Conservation (phyloP, 1,139 yeast genomes). For the Casaregolazyma lundiana region DNA sequence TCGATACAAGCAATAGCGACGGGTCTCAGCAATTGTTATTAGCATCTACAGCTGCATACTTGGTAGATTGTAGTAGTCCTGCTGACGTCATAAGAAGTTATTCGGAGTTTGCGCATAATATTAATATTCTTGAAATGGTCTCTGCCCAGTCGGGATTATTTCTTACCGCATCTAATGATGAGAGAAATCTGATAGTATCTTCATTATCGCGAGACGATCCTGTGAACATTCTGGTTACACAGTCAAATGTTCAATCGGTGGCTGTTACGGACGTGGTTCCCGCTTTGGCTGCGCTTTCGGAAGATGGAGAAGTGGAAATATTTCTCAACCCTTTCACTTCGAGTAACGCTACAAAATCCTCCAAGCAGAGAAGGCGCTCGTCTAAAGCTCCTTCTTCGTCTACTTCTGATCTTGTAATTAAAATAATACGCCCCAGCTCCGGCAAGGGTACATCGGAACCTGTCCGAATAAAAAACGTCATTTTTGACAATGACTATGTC, state of each 20-base stretch:
- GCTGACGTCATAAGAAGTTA: conserved; percentile 19
- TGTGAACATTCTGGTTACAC: conserved; percentile 58
- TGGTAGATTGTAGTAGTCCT: conserved; percentile 39
- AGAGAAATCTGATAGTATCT: conserved; percentile 72
- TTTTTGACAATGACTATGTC: conserved; percentile 41
- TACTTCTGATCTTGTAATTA: conserved; percentile 23
- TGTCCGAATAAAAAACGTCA: conserved; percentile 41
- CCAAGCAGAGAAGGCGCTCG: conserved; percentile 9
- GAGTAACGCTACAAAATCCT: not conserved
- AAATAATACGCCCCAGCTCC: conserved; percentile 26
- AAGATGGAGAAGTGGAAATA: conserved; percentile 59
- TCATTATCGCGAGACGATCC: conserved; percentile 41
- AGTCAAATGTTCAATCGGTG: conserved; percentile 52
- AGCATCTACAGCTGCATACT: conserved; percentile 60
- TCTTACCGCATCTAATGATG: conserved; percentile 55
- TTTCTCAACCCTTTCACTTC: conserved; percentile 50
- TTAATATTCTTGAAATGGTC: conserved; percentile 16
- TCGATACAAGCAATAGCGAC: conserved; percentile 38
- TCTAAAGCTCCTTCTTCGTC: conserved; percentile 18
- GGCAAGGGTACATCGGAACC: conserved; percentile 34
- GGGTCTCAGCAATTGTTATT: conserved; percentile 38
- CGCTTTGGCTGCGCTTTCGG: conserved; percentile 55
- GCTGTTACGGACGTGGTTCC: conserved; percentile 34
- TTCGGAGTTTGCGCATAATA: conserved; percentile 28
- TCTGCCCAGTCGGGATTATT: conserved; percentile 16